Evolutionary conservation across 441 rosid species (phyloP).

Genomic region (Manihot esculenta): DNA sequence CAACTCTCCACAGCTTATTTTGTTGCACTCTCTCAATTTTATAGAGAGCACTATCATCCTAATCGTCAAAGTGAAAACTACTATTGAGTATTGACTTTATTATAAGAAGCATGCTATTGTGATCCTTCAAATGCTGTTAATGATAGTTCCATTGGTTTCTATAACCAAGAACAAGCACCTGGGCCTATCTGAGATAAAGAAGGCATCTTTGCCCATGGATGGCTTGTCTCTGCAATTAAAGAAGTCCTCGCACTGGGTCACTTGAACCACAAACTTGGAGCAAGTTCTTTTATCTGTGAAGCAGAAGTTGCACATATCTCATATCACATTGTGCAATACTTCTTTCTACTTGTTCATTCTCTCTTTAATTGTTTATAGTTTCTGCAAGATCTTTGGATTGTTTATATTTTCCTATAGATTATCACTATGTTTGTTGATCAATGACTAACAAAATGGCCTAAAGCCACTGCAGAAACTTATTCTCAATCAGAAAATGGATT

Average conservation of each 20-base stretch:
- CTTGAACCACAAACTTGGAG: neutral
- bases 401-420: neutral
- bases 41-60: neutral
- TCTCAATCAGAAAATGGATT: neutral
- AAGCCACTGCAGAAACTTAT: neutral
- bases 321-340: neutral
- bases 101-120: neutral
- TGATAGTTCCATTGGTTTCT: neutral
- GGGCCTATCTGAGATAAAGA: neutral
- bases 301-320: neutral
- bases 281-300: neutral
- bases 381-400: neutral
- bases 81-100: neutral
- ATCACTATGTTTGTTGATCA: neutral
- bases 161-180: neutral
- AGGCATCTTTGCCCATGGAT: neutral
- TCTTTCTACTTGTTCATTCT: neutral
- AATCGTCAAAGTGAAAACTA: neutral
- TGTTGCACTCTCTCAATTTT: neutral
- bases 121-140: neutral
- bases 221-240: neutral
- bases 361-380: neutral
- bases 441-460: neutral
- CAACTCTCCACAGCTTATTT: neutral
- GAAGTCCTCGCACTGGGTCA: neutral